Conservation (phyloP, 805 yeast genomes). For the Candida sonorensis region DNA sequence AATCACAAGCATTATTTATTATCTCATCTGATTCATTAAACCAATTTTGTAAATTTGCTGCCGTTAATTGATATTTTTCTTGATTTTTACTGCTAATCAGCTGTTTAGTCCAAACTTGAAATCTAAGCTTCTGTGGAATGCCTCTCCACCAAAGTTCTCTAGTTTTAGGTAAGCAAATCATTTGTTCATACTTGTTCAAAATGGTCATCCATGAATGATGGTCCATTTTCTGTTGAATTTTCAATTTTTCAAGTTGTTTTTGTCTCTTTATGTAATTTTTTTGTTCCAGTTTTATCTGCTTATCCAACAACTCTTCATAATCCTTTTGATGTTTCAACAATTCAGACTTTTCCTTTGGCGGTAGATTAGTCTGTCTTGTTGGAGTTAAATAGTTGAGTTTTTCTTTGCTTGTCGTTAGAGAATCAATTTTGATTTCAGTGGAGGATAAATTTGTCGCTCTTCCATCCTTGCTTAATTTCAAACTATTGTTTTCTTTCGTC, state of each 20-base stretch:
- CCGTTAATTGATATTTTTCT: conserved; percentile 22
- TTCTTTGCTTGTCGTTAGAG: conserved; percentile 12
- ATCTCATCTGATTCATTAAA: conserved; percentile 15
- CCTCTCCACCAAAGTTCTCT: conserved; percentile 61
- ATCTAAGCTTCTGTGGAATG: conserved; percentile 37
- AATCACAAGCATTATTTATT: conserved; percentile 25
- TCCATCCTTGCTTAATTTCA: too few relatives aligned
- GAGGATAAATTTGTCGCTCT: too few relatives aligned
- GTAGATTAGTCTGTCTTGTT: conserved; percentile 60
- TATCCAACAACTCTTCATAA: conserved; percentile 37
- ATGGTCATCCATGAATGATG: conserved; percentile 35
- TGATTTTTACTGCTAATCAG: conserved; percentile 28
- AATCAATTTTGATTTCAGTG: too few relatives aligned
- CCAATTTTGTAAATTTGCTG: conserved; percentile 10
- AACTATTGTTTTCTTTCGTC: too few relatives aligned
- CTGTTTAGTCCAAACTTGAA: conserved; percentile 44
- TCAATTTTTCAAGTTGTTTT: conserved; percentile 25
- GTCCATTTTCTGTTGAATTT: conserved; percentile 33
- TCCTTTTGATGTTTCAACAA: conserved; percentile 47
- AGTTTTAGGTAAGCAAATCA: conserved; percentile 31
- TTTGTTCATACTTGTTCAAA: conserved; percentile 28
- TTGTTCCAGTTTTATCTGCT: conserved; percentile 35
- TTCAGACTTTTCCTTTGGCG: conserved; percentile 55
- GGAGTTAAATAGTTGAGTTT: conserved; percentile 28
- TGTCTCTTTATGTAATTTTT: conserved; percentile 26